A percentile compares a stretch with the other conserved stretches of the same genome.
These are phyloP conservation scores for Fusarium cicatricum DNA, from an alignment of 2,329 filamentous ascomycete genomes.

Conservation along the genomic window DNA sequence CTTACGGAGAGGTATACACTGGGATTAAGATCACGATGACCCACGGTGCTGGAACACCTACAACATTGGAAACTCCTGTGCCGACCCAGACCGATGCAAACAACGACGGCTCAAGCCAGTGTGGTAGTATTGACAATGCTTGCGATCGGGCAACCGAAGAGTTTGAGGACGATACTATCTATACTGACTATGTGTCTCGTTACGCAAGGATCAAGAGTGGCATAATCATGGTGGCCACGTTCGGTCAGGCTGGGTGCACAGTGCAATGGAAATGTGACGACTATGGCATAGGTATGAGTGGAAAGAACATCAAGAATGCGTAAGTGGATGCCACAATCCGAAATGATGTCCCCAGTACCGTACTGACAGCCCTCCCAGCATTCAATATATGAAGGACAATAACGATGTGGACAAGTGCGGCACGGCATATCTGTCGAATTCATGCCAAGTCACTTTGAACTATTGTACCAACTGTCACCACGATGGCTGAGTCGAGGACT, in stretches of 20 bases:
- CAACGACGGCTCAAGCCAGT: conserved; percentile 11
- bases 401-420: conserved; percentile 7
- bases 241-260: conserved; percentile 11
- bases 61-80: background rate
- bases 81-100: conserved; percentile 1
- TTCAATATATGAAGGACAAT: conserved; percentile 18
- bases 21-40: too few species aligned
- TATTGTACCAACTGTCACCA: conserved; percentile 16
- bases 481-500: too few species aligned
- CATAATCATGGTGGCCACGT: background rate
- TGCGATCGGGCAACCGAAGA: background rate
- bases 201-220: background rate
- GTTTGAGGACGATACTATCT: conserved; percentile 4
- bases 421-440: conserved; percentile 10
- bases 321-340: background rate
- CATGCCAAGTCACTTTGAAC: conserved; percentile 3
- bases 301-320: conserved; percentile 7
- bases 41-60: too few species aligned
- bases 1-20: too few species aligned
- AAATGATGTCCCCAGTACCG: background rate
- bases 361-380: background rate
- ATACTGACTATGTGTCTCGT: background rate
- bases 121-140: conserved; percentile 10
- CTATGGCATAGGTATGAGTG: conserved; percentile 6
- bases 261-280: conserved; percentile 5